Evolutionary conservation across 345 rosid species (phyloP), one percentile per base, ranked within the genome.

Genomic region (Sonneratia caseolaris): DNA sequence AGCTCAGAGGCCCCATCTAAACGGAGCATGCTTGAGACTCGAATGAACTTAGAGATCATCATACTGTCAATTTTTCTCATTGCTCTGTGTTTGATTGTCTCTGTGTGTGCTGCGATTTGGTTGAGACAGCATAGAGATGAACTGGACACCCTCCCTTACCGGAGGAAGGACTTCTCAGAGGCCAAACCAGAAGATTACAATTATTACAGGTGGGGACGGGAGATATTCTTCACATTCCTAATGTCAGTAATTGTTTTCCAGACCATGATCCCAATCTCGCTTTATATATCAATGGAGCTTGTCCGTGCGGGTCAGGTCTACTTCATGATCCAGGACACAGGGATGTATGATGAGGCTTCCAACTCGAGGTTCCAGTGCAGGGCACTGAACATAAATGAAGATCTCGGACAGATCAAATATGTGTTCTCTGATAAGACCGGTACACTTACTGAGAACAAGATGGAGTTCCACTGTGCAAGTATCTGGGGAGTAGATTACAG

Each of bases 201-300:
- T 1, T 96, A 96, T 84, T 84, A 83, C 78, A 97, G 96, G 43
- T 92, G 95, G 98, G 99, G 93, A 79, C 61, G 86, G 84, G 99
- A 92, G 84, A 91, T 92, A 68, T 72, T 87, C 79, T 89, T 92
- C 77, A 85, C 98, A 59, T 96, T 96, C 81, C 91, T 96, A 64
- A 96, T 89, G 98, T 79, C 99, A 45, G 93, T 92, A 61, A 96
- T 92, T 36, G 99, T 96, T 51, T 96, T 90, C 86, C 99, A 96
- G 86, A 87, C 91, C 80, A 92, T 96, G 98, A 96, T 96, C 80
- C 99, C 99, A 27, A 96, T 96, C 73, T 92, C 99, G 68, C 83
- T 96, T 80, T 96, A 96, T 85, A 96, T 96, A 78, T 96, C 99
- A 22, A 96, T 96, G 99, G 99, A 96, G 84, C 96, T 96, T 80